phyloP scores from a whole-genome alignment of 2,329 filamentous ascomycete genomes.

The Dothidotthia symphoricarpi region DNA sequence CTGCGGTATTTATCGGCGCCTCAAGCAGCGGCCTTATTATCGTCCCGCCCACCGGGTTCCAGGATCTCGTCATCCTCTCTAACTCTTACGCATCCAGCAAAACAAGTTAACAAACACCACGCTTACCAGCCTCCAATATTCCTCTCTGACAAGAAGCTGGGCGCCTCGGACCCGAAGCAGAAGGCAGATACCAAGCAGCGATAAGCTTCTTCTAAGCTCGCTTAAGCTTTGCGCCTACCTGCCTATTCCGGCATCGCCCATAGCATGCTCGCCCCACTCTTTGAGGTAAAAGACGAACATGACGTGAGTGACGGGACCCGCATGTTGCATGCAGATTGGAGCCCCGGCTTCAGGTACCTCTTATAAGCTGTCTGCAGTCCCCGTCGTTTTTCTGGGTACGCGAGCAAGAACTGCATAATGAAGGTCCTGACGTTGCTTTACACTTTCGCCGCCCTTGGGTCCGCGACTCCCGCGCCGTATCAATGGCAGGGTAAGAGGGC shows the following conservation, averaged over 20 bases:
- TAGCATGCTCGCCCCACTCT: slow-evolving; percentile 8
- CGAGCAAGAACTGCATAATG: slow-evolving; percentile 5
- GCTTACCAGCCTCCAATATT: too few species aligned
- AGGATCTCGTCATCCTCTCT: too few species aligned
- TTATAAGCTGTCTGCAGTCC: slow-evolving; percentile 3
- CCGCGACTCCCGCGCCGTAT: slow-evolving; percentile 4
- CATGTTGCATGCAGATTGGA: slow-evolving; percentile 2
- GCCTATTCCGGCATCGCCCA: slow-evolving; percentile 10
- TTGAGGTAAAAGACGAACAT: slow-evolving; percentile 4
- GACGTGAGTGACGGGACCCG: slow-evolving; percentile 5
- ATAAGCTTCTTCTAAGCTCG: slow-evolving; percentile 19
- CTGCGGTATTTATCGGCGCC: too few species aligned
- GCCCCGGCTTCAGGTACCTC: background rate
- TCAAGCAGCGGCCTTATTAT: too few species aligned
- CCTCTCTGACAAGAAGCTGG: too few species aligned
- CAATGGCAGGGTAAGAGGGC: slow-evolving; percentile 14
- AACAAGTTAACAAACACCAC: too few species aligned
- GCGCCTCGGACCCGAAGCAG: too few species aligned
- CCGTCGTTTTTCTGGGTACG: background rate
- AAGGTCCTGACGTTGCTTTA: slow-evolving; percentile 7
- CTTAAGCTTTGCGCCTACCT: slow-evolving; percentile 16
- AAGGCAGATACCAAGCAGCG: slow-evolving; percentile 9
- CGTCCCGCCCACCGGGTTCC: too few species aligned
- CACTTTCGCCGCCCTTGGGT: slow-evolving; percentile 5
- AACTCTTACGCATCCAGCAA: too few species aligned